Percentiles rank a stretch among this genome's conserved stretches.
phyloP scores from a whole-genome alignment of 148 eudicot genomes.

The Selenicereus undatus region DNA sequence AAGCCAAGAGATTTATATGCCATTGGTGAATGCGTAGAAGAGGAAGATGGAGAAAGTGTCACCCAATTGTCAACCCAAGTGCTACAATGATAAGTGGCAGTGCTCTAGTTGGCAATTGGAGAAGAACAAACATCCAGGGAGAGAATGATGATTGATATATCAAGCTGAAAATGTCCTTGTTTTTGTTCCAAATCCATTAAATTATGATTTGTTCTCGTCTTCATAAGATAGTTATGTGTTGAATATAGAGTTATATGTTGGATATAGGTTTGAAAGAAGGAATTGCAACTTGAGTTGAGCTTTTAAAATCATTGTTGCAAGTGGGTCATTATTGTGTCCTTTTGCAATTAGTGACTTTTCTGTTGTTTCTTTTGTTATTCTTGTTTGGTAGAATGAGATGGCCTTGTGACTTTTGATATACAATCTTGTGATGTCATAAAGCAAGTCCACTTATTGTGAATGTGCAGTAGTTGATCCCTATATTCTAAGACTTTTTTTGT shows the following conservation, averaged over 20 bases:
- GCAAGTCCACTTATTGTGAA: too few species aligned
- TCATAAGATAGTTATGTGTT: neutral
- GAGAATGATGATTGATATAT: neutral
- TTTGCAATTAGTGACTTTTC: too few species aligned
- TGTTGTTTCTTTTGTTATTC: too few species aligned
- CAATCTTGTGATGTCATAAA: too few species aligned
- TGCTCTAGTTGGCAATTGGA: neutral
- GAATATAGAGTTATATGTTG: neutral
- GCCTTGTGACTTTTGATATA: too few species aligned
- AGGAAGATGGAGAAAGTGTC: neutral
- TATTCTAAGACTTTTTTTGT: too few species aligned
- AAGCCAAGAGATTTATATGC: constrained; percentile 3
- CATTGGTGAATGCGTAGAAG: neutral
- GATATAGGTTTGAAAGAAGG: too few species aligned
- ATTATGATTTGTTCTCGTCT: neutral
- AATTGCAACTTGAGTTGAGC: too few species aligned
- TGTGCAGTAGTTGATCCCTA: too few species aligned
- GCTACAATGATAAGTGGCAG: neutral
- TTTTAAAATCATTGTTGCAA: too few species aligned
- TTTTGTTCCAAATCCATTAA: neutral
- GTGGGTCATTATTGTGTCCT: too few species aligned
- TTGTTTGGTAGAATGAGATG: too few species aligned
- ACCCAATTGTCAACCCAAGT: neutral
- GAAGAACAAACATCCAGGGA: neutral
- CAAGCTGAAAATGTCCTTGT: neutral